phyloP scores from a whole-genome alignment of 768 basidiomycete species.

The Multifurca ochricompacta region DNA sequence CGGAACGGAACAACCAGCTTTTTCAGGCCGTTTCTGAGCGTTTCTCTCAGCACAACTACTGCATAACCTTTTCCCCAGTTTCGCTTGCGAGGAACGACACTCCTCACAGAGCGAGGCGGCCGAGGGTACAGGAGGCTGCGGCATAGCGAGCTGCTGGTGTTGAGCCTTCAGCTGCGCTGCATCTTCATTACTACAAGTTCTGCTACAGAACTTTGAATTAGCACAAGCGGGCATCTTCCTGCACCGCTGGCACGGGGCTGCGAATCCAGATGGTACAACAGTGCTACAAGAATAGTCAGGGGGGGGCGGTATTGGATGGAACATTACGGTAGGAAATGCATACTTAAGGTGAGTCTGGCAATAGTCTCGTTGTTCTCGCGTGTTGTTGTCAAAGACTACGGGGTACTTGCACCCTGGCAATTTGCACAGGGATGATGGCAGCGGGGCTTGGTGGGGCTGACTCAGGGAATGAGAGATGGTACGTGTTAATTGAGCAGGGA shows the following conservation, averaged over 20 bases:
- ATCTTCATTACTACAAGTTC: not conserved
- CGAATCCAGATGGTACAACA: not conserved
- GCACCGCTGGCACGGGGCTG: not conserved
- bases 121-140: too few species aligned
- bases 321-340: not conserved
- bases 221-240: not conserved
- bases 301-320: too few species aligned
- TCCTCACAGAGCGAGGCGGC: not conserved
- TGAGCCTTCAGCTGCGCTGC: not conserved
- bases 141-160: not conserved
- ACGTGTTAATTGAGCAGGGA: too few species aligned
- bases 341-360: not conserved
- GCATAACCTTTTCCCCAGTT: not conserved
- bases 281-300: not conserved
- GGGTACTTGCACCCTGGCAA: not conserved
- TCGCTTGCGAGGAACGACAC: not conserved
- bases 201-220: conserved; percentile 1
- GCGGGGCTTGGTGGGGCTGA: not conserved
- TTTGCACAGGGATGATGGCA: not conserved
- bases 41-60: not conserved
- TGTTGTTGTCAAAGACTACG: not conserved
- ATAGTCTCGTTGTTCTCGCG: conserved; percentile 3
- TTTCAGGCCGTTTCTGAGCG: not conserved
- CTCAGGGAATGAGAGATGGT: too few species aligned
- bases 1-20: not conserved